phyloP scores from a whole-genome alignment of 257 asterid species.

The Solanum medicagineum region DNA sequence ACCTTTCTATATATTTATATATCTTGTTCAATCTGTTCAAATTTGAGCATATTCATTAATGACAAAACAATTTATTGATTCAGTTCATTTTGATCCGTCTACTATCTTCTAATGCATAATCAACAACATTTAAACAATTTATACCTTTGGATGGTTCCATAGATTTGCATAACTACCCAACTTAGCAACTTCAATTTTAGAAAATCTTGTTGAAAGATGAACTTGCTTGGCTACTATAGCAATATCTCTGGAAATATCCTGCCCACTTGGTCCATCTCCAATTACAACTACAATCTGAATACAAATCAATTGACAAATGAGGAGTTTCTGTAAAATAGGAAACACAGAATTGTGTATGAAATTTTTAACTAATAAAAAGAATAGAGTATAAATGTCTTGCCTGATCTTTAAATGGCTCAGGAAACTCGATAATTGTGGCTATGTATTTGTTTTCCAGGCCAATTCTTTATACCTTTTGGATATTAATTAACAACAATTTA shows the following conservation, averaged over 20 bases:
- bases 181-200: slow-evolving; percentile 7
- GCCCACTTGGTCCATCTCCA: slow-evolving; percentile 48
- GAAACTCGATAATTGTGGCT: slow-evolving; percentile 53
- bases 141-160: slow-evolving; percentile 13
- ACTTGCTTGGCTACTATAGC: slow-evolving; percentile 39
- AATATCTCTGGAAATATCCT: slow-evolving; percentile 40
- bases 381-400: slow-evolving; percentile 5
- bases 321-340: background rate
- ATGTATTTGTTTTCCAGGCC: slow-evolving; percentile 61
- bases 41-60: too few relatives aligned
- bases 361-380: background rate
- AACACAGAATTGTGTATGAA: background rate
- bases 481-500: background rate
- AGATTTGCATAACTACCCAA: slow-evolving; percentile 9
- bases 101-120: too few relatives aligned
- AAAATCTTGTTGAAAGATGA: slow-evolving; percentile 46
- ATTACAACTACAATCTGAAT: slow-evolving; percentile 56
- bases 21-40: too few relatives aligned
- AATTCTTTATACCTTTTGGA: slow-evolving; percentile 33
- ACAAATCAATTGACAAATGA: background rate
- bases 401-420: slow-evolving; percentile 38
- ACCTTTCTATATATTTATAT: too few relatives aligned
- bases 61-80: too few relatives aligned
- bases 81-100: too few relatives aligned
- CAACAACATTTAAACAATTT: background rate